Evolutionary conservation across 805 yeast species (phyloP).

Genomic region (Schwanniomyces occidentalis): DNA sequence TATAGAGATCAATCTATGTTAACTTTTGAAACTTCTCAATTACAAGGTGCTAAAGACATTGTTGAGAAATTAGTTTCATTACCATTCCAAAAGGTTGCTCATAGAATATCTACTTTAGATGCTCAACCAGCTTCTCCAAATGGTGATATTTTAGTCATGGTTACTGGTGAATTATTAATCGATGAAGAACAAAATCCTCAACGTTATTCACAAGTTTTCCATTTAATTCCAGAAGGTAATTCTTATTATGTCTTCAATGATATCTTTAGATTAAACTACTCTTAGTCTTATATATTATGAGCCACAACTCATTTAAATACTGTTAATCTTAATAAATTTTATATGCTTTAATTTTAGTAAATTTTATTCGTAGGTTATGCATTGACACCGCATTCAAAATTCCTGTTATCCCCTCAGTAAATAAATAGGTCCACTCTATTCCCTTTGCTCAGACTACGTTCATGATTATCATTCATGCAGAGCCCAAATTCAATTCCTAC

Average conservation of each 20-base stretch:
- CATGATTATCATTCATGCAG: slow-evolving; percentile 4
- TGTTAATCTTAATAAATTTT: too few relatives aligned
- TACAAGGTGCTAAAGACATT: slow-evolving; percentile 91
- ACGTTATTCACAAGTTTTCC: slow-evolving; percentile 97
- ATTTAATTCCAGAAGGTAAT: slow-evolving; percentile 87
- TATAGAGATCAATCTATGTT: slow-evolving; percentile 98
- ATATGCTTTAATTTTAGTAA: too few relatives aligned
- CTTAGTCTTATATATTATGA: slow-evolving; percentile 35
- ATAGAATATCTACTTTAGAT: slow-evolving; percentile 91
- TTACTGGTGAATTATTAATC: slow-evolving; percentile 89
- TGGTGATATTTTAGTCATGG: slow-evolving; percentile 94
- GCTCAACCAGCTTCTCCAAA: slow-evolving; percentile 96
- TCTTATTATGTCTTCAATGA: slow-evolving; percentile 95
- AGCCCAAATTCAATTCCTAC: slow-evolving; percentile 4
- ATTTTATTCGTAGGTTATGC: too few relatives aligned
- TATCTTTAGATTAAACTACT: slow-evolving; percentile 91
- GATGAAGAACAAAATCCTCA: slow-evolving; percentile 96
- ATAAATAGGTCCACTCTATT: too few relatives aligned
- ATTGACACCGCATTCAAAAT: too few relatives aligned
- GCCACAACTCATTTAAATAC: too few relatives aligned
- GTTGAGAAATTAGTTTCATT: slow-evolving; percentile 87
- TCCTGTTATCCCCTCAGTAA: too few relatives aligned
- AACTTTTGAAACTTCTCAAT: slow-evolving; percentile 91
- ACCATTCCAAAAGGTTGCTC: slow-evolving; percentile 91
- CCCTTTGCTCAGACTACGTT: too few relatives aligned